These are phyloP conservation scores for Epicoccum sorghinum DNA, from an alignment of 2,329 filamentous ascomycete species.

Conservation along the genomic window DNA sequence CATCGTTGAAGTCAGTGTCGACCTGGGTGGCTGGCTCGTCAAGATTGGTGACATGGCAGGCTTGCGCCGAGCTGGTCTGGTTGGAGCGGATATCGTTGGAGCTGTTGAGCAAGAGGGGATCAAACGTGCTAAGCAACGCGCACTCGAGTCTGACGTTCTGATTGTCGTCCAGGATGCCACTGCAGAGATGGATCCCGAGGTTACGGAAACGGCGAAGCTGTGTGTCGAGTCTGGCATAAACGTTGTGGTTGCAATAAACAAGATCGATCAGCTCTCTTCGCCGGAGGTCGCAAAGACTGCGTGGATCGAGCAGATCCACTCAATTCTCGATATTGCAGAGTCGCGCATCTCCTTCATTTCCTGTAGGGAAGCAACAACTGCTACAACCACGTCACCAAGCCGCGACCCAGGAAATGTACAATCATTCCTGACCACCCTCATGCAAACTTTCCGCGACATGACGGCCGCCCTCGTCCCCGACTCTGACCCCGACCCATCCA, in stretches of 20 bases:
- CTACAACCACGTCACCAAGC: not conserved
- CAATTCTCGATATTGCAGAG: slow-evolving; percentile 28
- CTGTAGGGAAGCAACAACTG: slow-evolving; percentile 63
- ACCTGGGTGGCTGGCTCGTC: slow-evolving; percentile 87
- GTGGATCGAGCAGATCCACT: slow-evolving; percentile 33
- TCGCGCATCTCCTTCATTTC: slow-evolving; percentile 70
- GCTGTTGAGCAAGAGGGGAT: slow-evolving; percentile 89
- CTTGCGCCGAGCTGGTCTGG: slow-evolving; percentile 62
- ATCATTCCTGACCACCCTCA: slow-evolving; percentile 69
- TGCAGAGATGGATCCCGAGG: slow-evolving; percentile 70
- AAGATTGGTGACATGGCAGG: slow-evolving; percentile 96
- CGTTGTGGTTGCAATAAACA: slow-evolving; percentile 67
- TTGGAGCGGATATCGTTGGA: slow-evolving; percentile 60
- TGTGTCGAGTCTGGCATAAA: slow-evolving; percentile 58
- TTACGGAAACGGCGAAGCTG: slow-evolving; percentile 59
- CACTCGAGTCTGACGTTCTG: slow-evolving; percentile 82
- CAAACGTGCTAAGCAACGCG: slow-evolving; percentile 79
- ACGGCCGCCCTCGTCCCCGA: slow-evolving; percentile 60
- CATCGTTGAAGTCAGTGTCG: slow-evolving; percentile 88
- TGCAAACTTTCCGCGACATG: slow-evolving; percentile 71
- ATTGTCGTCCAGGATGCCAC: slow-evolving; percentile 73
- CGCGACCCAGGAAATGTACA: slow-evolving; percentile 70
- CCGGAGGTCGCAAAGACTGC: slow-evolving; percentile 2
- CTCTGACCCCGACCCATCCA: slow-evolving; percentile 62
- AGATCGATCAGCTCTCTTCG: slow-evolving; percentile 60